Evolutionary conservation across 345 rosid species (phyloP).

Genomic region (Turritis glabra): DNA sequence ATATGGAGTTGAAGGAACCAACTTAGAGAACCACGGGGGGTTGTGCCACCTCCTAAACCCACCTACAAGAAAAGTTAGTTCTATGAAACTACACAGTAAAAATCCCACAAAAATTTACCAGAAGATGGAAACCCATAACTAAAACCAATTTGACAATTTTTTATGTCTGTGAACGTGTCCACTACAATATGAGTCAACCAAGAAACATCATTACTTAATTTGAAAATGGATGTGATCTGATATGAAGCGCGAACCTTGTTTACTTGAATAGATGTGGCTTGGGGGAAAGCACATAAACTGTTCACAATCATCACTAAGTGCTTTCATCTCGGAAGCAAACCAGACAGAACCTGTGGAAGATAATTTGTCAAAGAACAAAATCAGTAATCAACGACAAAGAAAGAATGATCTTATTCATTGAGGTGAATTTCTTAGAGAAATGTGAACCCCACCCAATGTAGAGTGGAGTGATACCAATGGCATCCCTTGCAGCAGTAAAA

Average conservation of each 20-base stretch:
- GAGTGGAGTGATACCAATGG: constrained; percentile 75
- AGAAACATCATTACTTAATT: constrained; percentile 2
- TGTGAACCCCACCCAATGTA: constrained; percentile 77
- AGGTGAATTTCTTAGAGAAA: constrained; percentile 19
- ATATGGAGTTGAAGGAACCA: constrained; percentile 69
- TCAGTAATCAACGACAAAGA: not conserved
- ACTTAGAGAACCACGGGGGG: constrained; percentile 68
- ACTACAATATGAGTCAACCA: not conserved
- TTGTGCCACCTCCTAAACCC: constrained; percentile 79
- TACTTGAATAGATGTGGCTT: constrained; percentile 85
- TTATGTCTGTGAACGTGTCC: not conserved
- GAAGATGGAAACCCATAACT: not conserved
- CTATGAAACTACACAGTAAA: constrained; percentile 7
- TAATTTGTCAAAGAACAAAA: not conserved
- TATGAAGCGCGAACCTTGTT: constrained; percentile 57
- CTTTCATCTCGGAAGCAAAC: constrained; percentile 98
- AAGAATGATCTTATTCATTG: not conserved
- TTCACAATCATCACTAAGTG: constrained; percentile 85
- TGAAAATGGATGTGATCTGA: not conserved
- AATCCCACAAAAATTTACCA: not conserved
- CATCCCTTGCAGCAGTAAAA: constrained; percentile 79
- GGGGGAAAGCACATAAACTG: constrained; percentile 71
- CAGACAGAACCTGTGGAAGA: constrained; percentile 64
- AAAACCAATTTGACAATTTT: not conserved
- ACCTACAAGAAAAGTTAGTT: constrained; percentile 46